Base-by-base conservation (phyloP, 2,329 filamentous ascomycete genomes). In the Fusarium sp. region DNA sequence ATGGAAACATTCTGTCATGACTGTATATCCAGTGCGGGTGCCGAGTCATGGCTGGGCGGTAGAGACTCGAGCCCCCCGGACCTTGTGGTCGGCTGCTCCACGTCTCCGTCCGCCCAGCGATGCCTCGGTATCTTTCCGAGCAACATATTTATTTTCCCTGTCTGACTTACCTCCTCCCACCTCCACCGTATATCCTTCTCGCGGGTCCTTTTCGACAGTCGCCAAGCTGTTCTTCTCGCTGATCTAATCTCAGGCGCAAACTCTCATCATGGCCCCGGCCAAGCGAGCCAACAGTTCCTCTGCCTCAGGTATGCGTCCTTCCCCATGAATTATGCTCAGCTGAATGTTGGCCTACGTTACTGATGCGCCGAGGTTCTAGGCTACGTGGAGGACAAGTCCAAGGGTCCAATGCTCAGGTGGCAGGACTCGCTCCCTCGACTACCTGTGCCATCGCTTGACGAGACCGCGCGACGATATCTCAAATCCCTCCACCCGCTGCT, bases 351-450 rank as follows among this genome's bases (percentile, higher is more conserved):
- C 15, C 27, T 34, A 27, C 34, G 16, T 41, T 63, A 63, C 67
- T 78, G 52, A 76, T 72, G 47, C 43, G 37, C 48, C 34, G 57
- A n/a, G 36, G 28, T 54, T 16, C 67, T 40, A 93, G 93, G 91
- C 75, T 95, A 96, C 83, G 89, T 87, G 76, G 94, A 96, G 83
- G 93, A 96, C 81, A 86, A 87, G 75, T 90, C 90, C 76, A 95
- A 94, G 80, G 93, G 92, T 57, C 85, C 89, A 48, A 96, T 94
- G 92, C 86, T 96, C 73, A 89, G 94, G 73, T 97, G 92, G 81
- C 92, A 97, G 79, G 92, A 95, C 39, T 95, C 92, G n/a, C 88
- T 97, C 34, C 93, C 93, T 46, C 87, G 87, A 39, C 86, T 97
- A 30, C 93, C 94, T 13, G 92, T 96, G 5, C 93, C 93, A 11